Base-by-base conservation (phyloP, 2,329 filamentous ascomycete species). In the Penicillium verrucosum region DNA sequence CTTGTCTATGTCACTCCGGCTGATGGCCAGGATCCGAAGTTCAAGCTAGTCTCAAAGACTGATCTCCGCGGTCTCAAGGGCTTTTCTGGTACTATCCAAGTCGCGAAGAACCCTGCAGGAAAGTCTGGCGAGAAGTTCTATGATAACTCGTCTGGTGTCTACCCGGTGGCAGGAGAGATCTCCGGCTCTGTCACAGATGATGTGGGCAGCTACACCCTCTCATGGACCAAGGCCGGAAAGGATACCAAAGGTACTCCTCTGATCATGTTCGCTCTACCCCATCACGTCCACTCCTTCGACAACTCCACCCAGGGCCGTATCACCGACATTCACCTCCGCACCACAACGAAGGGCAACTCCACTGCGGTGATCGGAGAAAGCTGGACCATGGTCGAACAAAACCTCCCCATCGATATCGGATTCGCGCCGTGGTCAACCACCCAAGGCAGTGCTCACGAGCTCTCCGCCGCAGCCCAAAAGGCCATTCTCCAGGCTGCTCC, bases 241-340 rank as follows among this genome's bases (percentile, higher is more conserved):
- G 70, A 79, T 16, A 73, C 76, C 7, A 78, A 83, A 16, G 82
- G 79, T 58, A 74, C 72, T 10, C 74, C 80, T 3, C 78, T 96
- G 23, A 79, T 94, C 61, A 94, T 96, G 87, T 97, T 89, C 71
- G 90, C 89, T 16, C 77, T 99, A 46, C 91, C 92, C 23, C 94
- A 97, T 72, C 94, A 97, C 64, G 71, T 90, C 3, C 78, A 85
- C 32, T 91, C 89, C 0, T 92, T 97, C 59, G 84, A 90, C 62
- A 64, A 73, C 0, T 73, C 74, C 1, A 85, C 84, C 9, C 76
- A 75, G 11, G 75, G 78, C 25, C 77, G 79, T 8, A 68, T 78
- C 38, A 83, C 77, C 3, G 71, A 77, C 5, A 71, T 94, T 1
- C 79, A 83, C 60, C 77, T 97, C 51, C 84, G 87, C 55, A 93